These are phyloP conservation scores for Scheffersomyces illinoinensis DNA, from an alignment of 1,139 yeast species.

Conservation along the genomic window DNA sequence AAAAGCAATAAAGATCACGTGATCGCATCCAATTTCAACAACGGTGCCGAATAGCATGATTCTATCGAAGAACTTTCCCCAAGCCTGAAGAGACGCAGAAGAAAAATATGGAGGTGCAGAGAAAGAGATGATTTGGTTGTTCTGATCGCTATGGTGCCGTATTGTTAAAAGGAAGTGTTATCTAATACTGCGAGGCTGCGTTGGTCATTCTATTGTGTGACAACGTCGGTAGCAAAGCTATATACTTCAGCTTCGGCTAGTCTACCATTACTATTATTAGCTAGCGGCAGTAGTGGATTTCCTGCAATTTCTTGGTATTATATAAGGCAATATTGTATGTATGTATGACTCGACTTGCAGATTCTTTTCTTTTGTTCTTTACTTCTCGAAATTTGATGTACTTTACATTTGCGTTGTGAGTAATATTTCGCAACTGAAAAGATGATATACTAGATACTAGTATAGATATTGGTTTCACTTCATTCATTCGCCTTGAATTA, in stretches of 20 bases:
- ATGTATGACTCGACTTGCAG: background rate
- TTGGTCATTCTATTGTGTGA: background rate
- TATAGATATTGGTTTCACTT: too few relatives aligned
- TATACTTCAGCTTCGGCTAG: background rate
- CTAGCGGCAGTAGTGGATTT: background rate
- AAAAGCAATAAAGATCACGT: background rate
- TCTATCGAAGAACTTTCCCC: background rate
- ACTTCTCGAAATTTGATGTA: background rate
- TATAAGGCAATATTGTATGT: background rate
- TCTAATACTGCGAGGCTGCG: background rate
- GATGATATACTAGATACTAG: background rate
- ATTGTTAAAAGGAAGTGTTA: background rate
- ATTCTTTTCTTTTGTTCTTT: background rate
- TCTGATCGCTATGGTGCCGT: background rate
- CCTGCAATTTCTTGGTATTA: background rate
- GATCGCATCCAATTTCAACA: background rate
- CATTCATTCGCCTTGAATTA: background rate
- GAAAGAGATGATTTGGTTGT: background rate
- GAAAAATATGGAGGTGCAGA: background rate
- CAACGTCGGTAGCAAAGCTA: background rate
- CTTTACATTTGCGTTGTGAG: background rate
- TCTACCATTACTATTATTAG: background rate
- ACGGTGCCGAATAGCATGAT: background rate
- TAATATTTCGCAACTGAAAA: background rate
- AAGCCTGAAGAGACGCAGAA: background rate